Percentiles rank a stretch among this genome's conserved stretches.
Evolutionary conservation across 83 land plant genomes (phyloP).

Genomic region (Picea mariana): DNA sequence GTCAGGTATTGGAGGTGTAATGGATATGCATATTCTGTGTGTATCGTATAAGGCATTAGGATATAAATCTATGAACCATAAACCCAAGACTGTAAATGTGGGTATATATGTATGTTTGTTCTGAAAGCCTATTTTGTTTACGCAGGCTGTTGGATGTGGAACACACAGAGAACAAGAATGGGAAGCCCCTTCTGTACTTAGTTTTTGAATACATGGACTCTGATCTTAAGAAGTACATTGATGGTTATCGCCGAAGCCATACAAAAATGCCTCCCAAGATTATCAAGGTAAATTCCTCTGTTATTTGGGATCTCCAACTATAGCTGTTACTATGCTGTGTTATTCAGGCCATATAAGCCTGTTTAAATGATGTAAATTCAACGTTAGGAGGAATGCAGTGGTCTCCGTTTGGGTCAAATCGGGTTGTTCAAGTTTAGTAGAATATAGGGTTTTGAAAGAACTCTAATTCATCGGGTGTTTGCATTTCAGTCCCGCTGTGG

Average conservation of each 20-base stretch:
- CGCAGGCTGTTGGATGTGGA: constrained; percentile 84
- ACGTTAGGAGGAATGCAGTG: too few species aligned
- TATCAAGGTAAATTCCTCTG: constrained; percentile 52
- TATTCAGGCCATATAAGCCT: too few species aligned
- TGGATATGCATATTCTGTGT: too few species aligned
- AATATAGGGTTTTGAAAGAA: too few species aligned
- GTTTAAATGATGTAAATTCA: neutral
- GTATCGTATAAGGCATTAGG: too few species aligned
- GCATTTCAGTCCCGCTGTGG: too few species aligned
- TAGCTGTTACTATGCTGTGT: too few species aligned
- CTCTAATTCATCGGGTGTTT: too few species aligned
- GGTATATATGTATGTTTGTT: neutral
- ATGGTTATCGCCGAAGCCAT: constrained; percentile 37
- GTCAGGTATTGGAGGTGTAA: constrained; percentile 44
- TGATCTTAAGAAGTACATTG: constrained; percentile 89
- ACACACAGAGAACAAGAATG: constrained; percentile 70
- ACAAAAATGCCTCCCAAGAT: constrained; percentile 33
- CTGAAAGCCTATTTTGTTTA: neutral
- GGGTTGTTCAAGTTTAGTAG: too few species aligned
- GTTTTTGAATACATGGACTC: constrained; percentile 94
- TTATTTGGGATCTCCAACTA: neutral
- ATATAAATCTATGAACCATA: too few species aligned
- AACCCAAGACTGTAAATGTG: neutral
- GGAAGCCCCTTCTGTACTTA: constrained; percentile 77
- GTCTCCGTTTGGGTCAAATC: too few species aligned